Conservation (phyloP, 2,329 filamentous ascomycete genomes). For the Venturia asperata region DNA sequence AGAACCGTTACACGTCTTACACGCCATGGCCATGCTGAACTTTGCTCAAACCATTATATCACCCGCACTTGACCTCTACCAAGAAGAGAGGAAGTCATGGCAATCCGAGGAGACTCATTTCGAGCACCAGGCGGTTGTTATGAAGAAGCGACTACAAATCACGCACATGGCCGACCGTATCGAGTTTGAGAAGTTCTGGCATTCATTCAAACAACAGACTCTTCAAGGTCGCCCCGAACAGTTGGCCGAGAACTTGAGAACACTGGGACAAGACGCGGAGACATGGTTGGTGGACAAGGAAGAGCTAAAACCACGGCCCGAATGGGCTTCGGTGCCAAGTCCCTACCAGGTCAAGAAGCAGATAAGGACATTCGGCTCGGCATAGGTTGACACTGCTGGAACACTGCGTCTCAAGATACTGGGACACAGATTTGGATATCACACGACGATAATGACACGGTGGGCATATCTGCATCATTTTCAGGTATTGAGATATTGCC, state of each 20-base stretch:
- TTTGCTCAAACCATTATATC: conserved; percentile 13
- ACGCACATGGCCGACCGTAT: not conserved
- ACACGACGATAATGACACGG: not conserved
- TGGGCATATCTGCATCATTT: not conserved
- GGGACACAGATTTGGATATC: not conserved
- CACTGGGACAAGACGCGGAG: not conserved
- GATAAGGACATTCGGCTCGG: not conserved
- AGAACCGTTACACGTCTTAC: conserved; percentile 13
- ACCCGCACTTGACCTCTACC: conserved; percentile 9
- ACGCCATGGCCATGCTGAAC: conserved; percentile 8
- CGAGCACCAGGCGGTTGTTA: conserved; percentile 10
- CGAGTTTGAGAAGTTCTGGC: conserved; percentile 13
- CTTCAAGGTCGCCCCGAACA: conserved; percentile 15
- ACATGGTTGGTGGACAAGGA: conserved; percentile 1
- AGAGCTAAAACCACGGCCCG: conserved; percentile 12
- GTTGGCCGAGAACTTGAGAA: not conserved
- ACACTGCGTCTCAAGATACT: too few relatives aligned
- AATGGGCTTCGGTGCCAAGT: conserved; percentile 13
- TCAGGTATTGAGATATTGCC: not conserved
- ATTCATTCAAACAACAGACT: not conserved
- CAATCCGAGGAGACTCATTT: conserved; percentile 6
- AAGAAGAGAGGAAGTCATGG: not conserved
- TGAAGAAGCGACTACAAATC: conserved; percentile 7
- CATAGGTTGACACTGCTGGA: too few relatives aligned
- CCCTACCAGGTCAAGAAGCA: not conserved